Evolutionary conservation across 2,329 filamentous ascomycete species (phyloP).

Genomic region (Xylariales sp.): DNA sequence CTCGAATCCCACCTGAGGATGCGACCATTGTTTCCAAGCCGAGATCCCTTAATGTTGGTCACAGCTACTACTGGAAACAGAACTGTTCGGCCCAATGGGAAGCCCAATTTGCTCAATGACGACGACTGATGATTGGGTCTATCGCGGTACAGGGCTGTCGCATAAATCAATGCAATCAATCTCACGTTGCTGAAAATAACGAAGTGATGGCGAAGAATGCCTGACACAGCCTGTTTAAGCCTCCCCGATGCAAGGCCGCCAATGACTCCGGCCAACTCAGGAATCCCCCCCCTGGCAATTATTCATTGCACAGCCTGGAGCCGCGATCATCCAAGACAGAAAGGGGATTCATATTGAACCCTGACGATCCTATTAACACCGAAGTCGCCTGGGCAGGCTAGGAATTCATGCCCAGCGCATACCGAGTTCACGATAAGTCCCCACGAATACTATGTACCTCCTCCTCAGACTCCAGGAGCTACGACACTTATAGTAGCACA

Average conservation of each 20-base stretch:
- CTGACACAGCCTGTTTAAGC: conserved; percentile 8
- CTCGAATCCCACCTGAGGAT: neutral
- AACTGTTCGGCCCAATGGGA: conserved; percentile 1
- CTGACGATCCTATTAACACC: neutral
- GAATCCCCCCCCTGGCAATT: neutral
- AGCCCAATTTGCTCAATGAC: neutral
- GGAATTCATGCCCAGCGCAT: neutral
- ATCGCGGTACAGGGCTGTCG: neutral
- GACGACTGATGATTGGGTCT: conserved; percentile 7
- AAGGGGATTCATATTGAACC: neutral
- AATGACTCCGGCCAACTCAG: neutral
- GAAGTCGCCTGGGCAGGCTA: too few relatives aligned
- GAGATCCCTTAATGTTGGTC: conserved; percentile 6
- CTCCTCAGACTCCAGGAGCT: too few relatives aligned
- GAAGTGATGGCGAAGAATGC: conserved; percentile 9
- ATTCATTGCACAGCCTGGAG: neutral
- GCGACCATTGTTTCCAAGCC: conserved; percentile 9
- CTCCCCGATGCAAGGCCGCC: neutral
- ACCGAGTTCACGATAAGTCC: too few relatives aligned
- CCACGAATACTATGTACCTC: too few relatives aligned
- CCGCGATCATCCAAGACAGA: neutral
- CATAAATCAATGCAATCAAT: conserved; percentile 22
- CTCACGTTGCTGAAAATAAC: conserved; percentile 18
- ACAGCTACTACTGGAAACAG: conserved; percentile 7
- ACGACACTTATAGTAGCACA: too few relatives aligned